Evolutionary conservation across 345 rosid species (phyloP).

Genomic region (Erysimum cheiranthoides): DNA sequence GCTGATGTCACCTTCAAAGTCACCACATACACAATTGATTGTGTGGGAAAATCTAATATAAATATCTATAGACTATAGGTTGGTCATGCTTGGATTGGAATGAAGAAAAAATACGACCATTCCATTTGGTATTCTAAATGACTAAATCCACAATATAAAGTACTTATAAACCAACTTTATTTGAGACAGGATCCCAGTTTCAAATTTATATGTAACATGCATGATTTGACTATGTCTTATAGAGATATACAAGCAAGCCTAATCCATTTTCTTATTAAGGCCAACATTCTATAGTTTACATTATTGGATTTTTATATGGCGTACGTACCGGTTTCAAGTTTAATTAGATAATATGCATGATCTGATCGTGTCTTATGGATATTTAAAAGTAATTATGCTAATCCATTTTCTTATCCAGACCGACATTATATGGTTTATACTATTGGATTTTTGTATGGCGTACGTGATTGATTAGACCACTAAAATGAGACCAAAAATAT

Average conservation of each 20-base stretch:
- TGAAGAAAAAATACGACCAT: background rate
- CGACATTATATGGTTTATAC: background rate
- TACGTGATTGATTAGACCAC: constrained; percentile 38
- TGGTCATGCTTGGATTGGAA: background rate
- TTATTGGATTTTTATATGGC: constrained; percentile 26
- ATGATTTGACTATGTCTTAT: constrained; percentile 17
- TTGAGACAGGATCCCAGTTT: constrained; percentile 20
- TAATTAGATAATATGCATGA: constrained; percentile 1
- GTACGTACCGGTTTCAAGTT: background rate
- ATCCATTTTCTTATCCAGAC: constrained; percentile 12
- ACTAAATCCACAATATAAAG: background rate
- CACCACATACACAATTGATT: background rate
- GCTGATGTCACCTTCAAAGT: background rate
- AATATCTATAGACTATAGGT: background rate
- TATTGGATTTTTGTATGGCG: constrained; percentile 25
- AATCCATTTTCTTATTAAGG: background rate
- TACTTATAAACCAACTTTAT: background rate
- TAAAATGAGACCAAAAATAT: background rate
- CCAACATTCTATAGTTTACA: background rate
- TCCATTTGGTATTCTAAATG: background rate
- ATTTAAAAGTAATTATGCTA: background rate
- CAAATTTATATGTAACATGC: constrained; percentile 3
- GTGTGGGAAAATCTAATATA: background rate
- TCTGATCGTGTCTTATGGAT: constrained; percentile 21
- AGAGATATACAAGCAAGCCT: background rate